Evolutionary conservation across 371 early-diverging fungal genomes (phyloP).

Genomic region (Lichtheimia corymbifera): DNA sequence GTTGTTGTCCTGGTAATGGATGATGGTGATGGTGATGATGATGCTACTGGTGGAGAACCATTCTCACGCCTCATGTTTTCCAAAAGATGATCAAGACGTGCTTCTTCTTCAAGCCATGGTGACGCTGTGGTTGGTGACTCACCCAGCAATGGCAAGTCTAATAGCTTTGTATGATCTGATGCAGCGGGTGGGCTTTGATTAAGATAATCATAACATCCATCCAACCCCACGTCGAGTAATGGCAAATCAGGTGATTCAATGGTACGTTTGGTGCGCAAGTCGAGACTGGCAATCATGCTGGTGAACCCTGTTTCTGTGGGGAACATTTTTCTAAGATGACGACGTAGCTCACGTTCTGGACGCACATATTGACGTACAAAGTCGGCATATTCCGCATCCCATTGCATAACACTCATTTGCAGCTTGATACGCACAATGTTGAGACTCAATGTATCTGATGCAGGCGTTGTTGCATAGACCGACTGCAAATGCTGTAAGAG

Average conservation of each 20-base stretch:
- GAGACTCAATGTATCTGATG: conserved; percentile 79
- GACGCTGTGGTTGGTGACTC: conserved; percentile 17
- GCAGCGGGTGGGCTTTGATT: conserved; percentile 4
- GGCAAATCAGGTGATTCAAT: conserved; percentile 45
- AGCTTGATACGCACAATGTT: conserved; percentile 75
- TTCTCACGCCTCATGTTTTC: conserved; percentile 10
- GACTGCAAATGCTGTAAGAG: conserved; percentile 82
- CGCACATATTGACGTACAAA: conserved; percentile 78
- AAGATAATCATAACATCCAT: conserved; percentile 9
- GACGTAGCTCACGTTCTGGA: conserved; percentile 71
- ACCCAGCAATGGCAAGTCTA: conserved; percentile 9
- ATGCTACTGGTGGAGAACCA: background rate
- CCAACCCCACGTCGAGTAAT: conserved; percentile 40
- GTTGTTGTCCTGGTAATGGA: background rate
- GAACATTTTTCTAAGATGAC: conserved; percentile 69
- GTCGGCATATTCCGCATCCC: conserved; percentile 84
- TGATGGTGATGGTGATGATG: background rate
- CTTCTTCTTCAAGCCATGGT: conserved; percentile 17
- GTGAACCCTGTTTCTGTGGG: conserved; percentile 41
- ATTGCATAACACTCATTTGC: conserved; percentile 72
- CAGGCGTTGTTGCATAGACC: conserved; percentile 72
- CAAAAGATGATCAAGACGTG: conserved; percentile 9
- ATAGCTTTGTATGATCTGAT: background rate
- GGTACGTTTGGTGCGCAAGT: conserved; percentile 40
- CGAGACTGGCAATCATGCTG: conserved; percentile 20